These are phyloP conservation scores for Pythium insidiosum DNA, from an alignment of 352 stramenopile species.

Conservation along the genomic window DNA sequence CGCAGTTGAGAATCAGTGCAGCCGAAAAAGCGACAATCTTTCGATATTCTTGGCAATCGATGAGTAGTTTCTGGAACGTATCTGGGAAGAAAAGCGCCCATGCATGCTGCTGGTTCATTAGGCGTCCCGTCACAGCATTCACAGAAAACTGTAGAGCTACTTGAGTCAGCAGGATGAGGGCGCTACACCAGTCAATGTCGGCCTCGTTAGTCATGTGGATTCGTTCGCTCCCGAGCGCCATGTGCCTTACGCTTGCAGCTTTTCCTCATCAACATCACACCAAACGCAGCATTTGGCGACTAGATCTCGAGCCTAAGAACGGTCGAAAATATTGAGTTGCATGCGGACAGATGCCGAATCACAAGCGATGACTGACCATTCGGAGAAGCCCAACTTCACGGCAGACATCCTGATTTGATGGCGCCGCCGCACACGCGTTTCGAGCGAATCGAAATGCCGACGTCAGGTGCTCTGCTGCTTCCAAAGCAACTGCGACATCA, in stretches of 20 bases:
- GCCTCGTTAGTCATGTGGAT: too few relatives aligned
- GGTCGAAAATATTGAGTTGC: too few relatives aligned
- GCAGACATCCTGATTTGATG: constrained; percentile 43
- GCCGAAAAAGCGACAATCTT: constrained; percentile 66
- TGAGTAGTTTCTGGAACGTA: constrained; percentile 75
- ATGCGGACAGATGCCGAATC: too few relatives aligned
- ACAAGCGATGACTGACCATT: too few relatives aligned
- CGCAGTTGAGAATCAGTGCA: constrained; percentile 59
- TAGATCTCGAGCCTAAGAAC: constrained; percentile 30
- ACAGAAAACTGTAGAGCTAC: constrained; percentile 71
- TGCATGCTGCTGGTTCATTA: constrained; percentile 30
- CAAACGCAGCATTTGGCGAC: constrained; percentile 36
- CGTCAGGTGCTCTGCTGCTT: constrained; percentile 17
- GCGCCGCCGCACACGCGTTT: constrained; percentile 48
- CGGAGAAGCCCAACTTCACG: constrained; percentile 15
- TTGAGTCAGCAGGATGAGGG: constrained; percentile 44
- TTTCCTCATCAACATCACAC: constrained; percentile 51
- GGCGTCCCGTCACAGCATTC: constrained; percentile 44
- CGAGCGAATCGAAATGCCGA: constrained; percentile 62
- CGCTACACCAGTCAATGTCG: constrained; percentile 10
- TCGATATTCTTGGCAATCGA: constrained; percentile 70
- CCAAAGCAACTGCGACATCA: constrained; percentile 3
- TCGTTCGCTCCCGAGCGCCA: too few relatives aligned
- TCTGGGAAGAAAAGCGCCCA: constrained; percentile 68
- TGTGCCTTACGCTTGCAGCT: constrained; percentile 27